Percentiles rank a stretch among this genome's conserved stretches.
Evolutionary conservation across 257 asterid species (phyloP).

Genomic region (Fraxinus cuspidata): DNA sequence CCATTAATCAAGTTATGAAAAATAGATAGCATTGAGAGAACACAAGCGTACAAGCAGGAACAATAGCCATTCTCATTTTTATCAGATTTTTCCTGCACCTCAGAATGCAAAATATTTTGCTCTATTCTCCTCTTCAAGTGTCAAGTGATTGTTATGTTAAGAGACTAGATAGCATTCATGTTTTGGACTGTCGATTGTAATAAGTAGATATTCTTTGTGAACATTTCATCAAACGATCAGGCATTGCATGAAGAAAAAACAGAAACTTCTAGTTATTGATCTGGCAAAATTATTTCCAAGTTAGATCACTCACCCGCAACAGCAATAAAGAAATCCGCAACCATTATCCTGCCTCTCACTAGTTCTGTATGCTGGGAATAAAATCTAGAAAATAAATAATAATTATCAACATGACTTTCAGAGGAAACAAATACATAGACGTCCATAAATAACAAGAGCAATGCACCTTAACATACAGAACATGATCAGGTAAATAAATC

Average conservation of each 20-base stretch:
- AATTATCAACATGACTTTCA: background rate
- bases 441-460: background rate
- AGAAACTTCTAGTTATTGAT: background rate
- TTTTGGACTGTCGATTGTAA: background rate
- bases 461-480: background rate
- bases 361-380: background rate
- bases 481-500: background rate
- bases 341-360: background rate
- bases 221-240: background rate
- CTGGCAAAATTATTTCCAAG: background rate
- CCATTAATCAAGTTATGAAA: background rate
- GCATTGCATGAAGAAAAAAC: background rate
- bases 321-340: background rate
- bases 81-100: background rate
- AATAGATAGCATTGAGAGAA: background rate
- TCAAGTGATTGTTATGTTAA: background rate
- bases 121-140: background rate
- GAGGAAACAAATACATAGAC: background rate
- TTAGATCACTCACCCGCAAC: background rate
- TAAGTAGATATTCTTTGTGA: background rate
- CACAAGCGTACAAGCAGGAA: background rate
- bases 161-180: background rate
- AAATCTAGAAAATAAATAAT: background rate
- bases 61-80: background rate
- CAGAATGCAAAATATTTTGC: background rate